These are phyloP conservation scores for Pisolithus albus DNA, from an alignment of 768 basidiomycete species.

Conservation along the genomic window DNA sequence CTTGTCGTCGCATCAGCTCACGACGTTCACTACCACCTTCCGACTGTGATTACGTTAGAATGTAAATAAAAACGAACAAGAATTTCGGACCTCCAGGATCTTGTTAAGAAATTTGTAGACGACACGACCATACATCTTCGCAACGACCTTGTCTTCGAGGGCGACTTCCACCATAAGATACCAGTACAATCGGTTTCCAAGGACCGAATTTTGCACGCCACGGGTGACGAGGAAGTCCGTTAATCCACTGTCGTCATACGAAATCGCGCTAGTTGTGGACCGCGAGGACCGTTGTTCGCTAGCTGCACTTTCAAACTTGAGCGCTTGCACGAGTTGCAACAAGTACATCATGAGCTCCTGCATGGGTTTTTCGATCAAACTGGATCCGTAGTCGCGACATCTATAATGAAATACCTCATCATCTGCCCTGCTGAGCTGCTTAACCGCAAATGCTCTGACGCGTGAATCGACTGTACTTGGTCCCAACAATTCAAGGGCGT, in stretches of 20 bases:
- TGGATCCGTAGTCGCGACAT: neutral
- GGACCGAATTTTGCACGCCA: conserved; percentile 71
- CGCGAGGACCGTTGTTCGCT: conserved; percentile 73
- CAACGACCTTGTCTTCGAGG: conserved; percentile 74
- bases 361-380: neutral
- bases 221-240: conserved; percentile 87
- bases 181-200: conserved; percentile 95
- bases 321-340: conserved; percentile 92
- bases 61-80: neutral
- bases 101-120: conserved; percentile 87
- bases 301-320: conserved; percentile 88
- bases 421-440: conserved; percentile 83
- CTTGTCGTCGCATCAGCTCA: conserved; percentile 87
- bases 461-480: conserved; percentile 86
- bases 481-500: conserved; percentile 90
- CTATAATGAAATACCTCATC: conserved; percentile 64
- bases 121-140: conserved; percentile 90
- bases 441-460: conserved; percentile 91
- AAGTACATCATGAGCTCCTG: conserved; percentile 92
- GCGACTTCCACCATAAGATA: conserved; percentile 97
- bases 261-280: conserved; percentile 64
- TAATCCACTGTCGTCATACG: conserved; percentile 87
- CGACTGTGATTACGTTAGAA: conserved; percentile 32
- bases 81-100: conserved; percentile 64
- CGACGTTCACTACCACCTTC: conserved; percentile 77